Evolutionary conservation across 768 basidiomycete genomes (phyloP).

Genomic region (Tulasnella sp.): DNA sequence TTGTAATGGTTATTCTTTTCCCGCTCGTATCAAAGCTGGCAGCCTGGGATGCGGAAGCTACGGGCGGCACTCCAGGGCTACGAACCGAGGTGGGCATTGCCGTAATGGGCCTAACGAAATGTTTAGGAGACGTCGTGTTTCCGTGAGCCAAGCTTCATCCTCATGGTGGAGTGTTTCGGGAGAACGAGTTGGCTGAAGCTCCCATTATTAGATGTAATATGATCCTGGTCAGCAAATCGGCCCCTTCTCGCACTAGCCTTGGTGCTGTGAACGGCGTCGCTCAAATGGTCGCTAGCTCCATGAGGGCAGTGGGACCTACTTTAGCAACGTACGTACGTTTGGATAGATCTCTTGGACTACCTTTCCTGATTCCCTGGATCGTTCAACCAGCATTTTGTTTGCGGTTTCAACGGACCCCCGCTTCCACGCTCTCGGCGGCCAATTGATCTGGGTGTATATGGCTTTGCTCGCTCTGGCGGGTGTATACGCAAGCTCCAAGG

Average conservation of each 20-base stretch:
- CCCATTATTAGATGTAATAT: constrained; percentile 34
- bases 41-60: constrained; percentile 4
- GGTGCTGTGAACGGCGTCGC: constrained; percentile 37
- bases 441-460: constrained; percentile 31
- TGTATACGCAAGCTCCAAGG: constrained; percentile 19
- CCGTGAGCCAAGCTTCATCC: constrained; percentile 15
- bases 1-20: constrained; percentile 33
- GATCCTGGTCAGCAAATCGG: constrained; percentile 34
- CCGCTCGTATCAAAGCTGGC: constrained; percentile 25
- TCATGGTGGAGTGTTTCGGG: background rate
- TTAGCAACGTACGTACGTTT: constrained; percentile 27
- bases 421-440: constrained; percentile 29
- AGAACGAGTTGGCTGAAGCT: background rate
- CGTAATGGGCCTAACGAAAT: constrained; percentile 10
- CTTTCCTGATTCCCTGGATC: background rate
- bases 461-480: background rate
- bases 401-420: constrained; percentile 26
- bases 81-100: constrained; percentile 14
- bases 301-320: constrained; percentile 33
- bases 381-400: constrained; percentile 20
- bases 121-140: constrained; percentile 15
- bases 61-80: constrained; percentile 8
- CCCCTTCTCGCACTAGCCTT: constrained; percentile 32
- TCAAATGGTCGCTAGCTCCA: constrained; percentile 35
- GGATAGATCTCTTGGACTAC: background rate